These are phyloP conservation scores for Wakefieldia striispora DNA, from an alignment of 768 basidiomycete species.

Conservation along the genomic window DNA sequence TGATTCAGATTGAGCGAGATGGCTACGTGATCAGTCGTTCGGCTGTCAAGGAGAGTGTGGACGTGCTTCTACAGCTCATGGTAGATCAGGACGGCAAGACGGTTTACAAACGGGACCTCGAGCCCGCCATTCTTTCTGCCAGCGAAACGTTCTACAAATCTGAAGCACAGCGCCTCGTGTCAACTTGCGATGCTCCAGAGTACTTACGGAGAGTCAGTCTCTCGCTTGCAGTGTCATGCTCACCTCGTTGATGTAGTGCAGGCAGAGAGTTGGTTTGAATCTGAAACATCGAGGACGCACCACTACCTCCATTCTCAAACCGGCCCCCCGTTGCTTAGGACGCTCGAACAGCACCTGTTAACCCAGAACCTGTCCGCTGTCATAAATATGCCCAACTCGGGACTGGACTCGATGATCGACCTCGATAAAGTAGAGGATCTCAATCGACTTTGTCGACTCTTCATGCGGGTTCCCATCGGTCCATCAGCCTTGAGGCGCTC, in stretches of 20 bases:
- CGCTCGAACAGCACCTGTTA: conserved; percentile 77
- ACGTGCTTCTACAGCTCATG: conserved; percentile 72
- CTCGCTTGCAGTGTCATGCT: background rate
- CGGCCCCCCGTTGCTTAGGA: conserved; percentile 60
- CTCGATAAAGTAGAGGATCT: conserved; percentile 74
- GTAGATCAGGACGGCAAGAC: conserved; percentile 48
- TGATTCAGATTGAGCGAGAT: conserved; percentile 89
- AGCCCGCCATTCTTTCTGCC: conserved; percentile 75
- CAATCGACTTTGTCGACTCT: conserved; percentile 75
- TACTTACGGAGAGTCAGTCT: conserved; percentile 74
- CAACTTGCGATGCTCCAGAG: conserved; percentile 74
- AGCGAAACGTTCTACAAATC: conserved; percentile 75
- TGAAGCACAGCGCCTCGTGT: conserved; percentile 70
- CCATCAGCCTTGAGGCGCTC: conserved; percentile 59
- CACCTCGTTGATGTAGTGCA: conserved; percentile 32
- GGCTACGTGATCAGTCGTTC: conserved; percentile 91
- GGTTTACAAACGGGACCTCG: conserved; percentile 81
- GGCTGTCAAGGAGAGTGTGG: conserved; percentile 83
- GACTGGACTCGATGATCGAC: conserved; percentile 86
- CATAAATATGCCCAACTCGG: conserved; percentile 78
- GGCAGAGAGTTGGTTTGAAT: conserved; percentile 78
- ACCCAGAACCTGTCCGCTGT: conserved; percentile 73
- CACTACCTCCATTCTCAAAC: conserved; percentile 85
- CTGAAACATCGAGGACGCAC: conserved; percentile 80
- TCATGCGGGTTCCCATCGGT: conserved; percentile 64